phyloP scores from a whole-genome alignment of 768 basidiomycete genomes.

The Xerocomellus intermedius region DNA sequence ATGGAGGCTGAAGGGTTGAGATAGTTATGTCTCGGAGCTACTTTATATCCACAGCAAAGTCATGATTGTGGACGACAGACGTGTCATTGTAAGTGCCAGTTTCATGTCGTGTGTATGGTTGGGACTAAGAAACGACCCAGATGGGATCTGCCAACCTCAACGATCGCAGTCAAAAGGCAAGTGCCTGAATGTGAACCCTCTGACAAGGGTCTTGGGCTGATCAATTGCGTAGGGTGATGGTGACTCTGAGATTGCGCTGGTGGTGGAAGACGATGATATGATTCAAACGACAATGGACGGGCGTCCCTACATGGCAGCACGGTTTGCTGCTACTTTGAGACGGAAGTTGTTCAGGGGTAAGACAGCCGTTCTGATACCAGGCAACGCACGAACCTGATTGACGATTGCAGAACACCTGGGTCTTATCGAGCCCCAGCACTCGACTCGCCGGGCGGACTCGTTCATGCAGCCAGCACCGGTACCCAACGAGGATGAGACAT shows the following conservation, averaged over 20 bases:
- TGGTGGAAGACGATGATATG: constrained; percentile 86
- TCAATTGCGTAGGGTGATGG: constrained; percentile 68
- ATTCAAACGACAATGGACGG: constrained; percentile 80
- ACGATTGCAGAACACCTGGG: constrained; percentile 73
- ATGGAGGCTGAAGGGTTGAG: constrained; percentile 8
- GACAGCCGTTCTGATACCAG: constrained; percentile 5
- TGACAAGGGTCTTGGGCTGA: constrained; percentile 4
- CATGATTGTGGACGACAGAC: constrained; percentile 92
- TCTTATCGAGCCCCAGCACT: constrained; percentile 71
- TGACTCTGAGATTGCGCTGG: constrained; percentile 91
- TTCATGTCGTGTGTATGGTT: background rate
- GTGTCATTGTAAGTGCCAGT: constrained; percentile 69
- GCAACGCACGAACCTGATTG: constrained; percentile 1
- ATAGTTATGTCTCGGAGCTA: constrained; percentile 75
- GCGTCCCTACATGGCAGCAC: constrained; percentile 61
- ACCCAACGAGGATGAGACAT: constrained; percentile 66
- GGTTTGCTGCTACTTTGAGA: constrained; percentile 82
- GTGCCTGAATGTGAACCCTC: background rate
- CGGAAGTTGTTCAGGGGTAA: constrained; percentile 80
- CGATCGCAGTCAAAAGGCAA: constrained; percentile 77
- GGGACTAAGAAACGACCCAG: constrained; percentile 35
- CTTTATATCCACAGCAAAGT: constrained; percentile 85
- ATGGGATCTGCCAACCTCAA: constrained; percentile 95
- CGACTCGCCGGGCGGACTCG: constrained; percentile 37
- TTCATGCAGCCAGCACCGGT: constrained; percentile 82